Evolutionary conservation across 345 rosid genomes (phyloP).

Genomic region (Isatis tinctoria): DNA sequence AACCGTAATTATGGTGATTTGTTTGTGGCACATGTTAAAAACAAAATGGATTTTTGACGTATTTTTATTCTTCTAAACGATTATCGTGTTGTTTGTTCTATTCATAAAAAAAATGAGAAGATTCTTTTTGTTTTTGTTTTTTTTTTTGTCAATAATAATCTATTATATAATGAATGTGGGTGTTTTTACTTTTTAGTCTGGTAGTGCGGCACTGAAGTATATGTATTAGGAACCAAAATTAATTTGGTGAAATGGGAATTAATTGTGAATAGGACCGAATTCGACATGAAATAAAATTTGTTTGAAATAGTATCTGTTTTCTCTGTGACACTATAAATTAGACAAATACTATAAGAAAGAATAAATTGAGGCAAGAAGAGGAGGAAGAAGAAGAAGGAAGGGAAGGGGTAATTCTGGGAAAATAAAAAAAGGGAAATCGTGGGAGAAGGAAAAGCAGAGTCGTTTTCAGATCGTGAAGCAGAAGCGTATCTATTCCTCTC

Average conservation of each 20-base stretch:
- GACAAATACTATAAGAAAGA: neutral
- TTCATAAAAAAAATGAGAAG: no score
- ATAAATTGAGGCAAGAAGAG: neutral
- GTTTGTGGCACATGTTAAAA: neutral
- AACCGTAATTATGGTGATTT: neutral
- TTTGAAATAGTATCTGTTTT: neutral
- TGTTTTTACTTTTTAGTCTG: no score
- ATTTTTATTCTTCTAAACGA: neutral
- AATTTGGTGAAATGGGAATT: neutral
- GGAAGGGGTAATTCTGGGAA: neutral
- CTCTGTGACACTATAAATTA: neutral
- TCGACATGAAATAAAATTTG: neutral
- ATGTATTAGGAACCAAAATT: neutral
- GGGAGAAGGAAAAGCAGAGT: constrained; percentile 29
- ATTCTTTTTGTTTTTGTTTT: no score
- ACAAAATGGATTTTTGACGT: neutral
- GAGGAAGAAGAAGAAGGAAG: neutral
- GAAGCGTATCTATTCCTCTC: constrained; percentile 20
- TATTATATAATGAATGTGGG: no score
- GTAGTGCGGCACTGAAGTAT: neutral
- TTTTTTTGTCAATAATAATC: neutral
- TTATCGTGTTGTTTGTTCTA: neutral
- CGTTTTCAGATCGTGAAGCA: constrained; percentile 37
- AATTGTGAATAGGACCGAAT: neutral
- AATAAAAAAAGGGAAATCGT: neutral